Percentiles rank a stretch among this genome's conserved stretches.
Conservation (phyloP, 176 grass and related monocot genomes). For the Bonia amplexicaulis region DNA sequence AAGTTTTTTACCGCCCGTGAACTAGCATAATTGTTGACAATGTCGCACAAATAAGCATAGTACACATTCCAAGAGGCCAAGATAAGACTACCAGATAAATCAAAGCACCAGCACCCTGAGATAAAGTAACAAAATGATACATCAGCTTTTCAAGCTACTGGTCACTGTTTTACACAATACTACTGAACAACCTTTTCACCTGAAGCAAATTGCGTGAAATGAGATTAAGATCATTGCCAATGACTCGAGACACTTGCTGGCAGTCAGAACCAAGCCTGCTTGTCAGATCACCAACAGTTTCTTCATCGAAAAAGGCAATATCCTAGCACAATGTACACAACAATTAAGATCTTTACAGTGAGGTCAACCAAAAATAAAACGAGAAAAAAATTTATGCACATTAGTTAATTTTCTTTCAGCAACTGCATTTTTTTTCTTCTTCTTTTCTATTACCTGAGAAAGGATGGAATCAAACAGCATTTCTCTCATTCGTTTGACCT, state of each 20-base stretch:
- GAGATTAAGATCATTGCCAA: constrained; percentile 94
- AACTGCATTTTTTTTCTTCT: not conserved
- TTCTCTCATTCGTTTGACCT: constrained; percentile 97
- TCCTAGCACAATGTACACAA: constrained; percentile 48
- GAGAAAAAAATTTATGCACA: not conserved
- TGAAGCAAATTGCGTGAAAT: constrained; percentile 96
- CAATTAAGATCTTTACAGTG: not conserved
- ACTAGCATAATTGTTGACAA: constrained; percentile 78
- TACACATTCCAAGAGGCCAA: constrained; percentile 90
- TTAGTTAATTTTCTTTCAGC: not conserved
- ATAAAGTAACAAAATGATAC: constrained; percentile 28
- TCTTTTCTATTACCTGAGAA: constrained; percentile 65
- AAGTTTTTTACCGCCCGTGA: constrained; percentile 70
- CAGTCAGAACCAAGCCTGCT: constrained; percentile 98
- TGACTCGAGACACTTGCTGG: constrained; percentile 97
- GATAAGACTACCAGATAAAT: constrained; percentile 93
- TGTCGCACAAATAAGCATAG: constrained; percentile 72
- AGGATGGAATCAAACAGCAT: constrained; percentile 86
- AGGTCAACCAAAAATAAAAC: constrained; percentile 1
- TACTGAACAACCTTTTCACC: constrained; percentile 38
- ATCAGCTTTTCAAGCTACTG: constrained; percentile 10
- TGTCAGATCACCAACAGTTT: constrained; percentile 97
- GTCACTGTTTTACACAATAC: not conserved
- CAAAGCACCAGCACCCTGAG: constrained; percentile 82
- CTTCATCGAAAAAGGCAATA: constrained; percentile 92